Conservation (phyloP, 2,329 filamentous ascomycete species). For the Fusarium phyllophilum region DNA sequence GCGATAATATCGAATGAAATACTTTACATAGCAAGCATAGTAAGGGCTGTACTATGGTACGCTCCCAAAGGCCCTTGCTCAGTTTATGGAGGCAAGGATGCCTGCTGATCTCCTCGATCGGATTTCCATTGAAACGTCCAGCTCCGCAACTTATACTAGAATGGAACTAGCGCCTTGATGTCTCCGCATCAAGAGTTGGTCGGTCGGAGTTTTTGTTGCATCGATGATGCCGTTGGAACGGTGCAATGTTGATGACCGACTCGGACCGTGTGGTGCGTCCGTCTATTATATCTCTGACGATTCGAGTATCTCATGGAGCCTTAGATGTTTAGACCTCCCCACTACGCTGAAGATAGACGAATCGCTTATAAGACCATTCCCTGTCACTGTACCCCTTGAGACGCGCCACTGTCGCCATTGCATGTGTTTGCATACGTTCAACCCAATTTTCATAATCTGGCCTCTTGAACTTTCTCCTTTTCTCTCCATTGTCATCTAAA, state of each 20-base stretch:
- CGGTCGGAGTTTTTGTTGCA: slow-evolving; percentile 27
- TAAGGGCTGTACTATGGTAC: background rate
- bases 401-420: slow-evolving; percentile 22
- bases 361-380: slow-evolving; percentile 39
- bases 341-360: slow-evolving; percentile 30
- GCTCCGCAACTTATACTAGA: slow-evolving; percentile 26
- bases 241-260: slow-evolving; percentile 33
- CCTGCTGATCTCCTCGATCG: background rate
- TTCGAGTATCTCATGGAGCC: slow-evolving; percentile 14
- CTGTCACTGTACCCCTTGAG: slow-evolving; percentile 31
- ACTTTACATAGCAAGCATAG: background rate
- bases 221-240: slow-evolving; percentile 36
- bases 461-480: background rate
- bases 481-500: background rate
- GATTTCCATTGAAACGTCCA: background rate
- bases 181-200: slow-evolving; percentile 2
- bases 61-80: background rate
- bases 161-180: slow-evolving; percentile 21
- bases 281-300: slow-evolving; percentile 33
- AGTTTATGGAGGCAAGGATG: background rate
- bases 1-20: slow-evolving; percentile 37
- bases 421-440: slow-evolving; percentile 13
- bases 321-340: slow-evolving; percentile 15
- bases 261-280: slow-evolving; percentile 7
- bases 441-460: slow-evolving; percentile 2